Conservation (phyloP, 306 rosid species). For the Rosa multiflora region DNA sequence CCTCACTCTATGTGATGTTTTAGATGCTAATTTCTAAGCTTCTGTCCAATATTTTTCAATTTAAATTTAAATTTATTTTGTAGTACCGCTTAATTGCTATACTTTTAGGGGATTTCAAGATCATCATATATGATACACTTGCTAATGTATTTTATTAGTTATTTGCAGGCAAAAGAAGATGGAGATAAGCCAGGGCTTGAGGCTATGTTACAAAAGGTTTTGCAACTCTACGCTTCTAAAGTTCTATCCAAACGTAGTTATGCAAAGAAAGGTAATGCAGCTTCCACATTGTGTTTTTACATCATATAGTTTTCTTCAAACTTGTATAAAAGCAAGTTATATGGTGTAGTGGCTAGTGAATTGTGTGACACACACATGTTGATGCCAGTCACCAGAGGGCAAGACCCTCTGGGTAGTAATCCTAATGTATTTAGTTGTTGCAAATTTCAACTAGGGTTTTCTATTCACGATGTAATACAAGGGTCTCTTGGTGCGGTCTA, state of each 20-base stretch:
- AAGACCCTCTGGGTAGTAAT: not conserved
- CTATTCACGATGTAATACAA: not conserved
- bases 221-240: conserved; percentile 86
- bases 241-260: conserved; percentile 85
- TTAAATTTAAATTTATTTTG: conserved; percentile 11
- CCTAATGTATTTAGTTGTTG: not conserved
- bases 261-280: conserved; percentile 60
- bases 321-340: not conserved
- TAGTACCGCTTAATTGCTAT: conserved; percentile 10
- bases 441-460: not conserved
- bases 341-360: not conserved
- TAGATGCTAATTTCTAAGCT: conserved; percentile 3
- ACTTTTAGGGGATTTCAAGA: not conserved
- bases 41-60: conserved; percentile 5
- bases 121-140: conserved; percentile 6
- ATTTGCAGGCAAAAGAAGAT: conserved; percentile 83
- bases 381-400: not conserved
- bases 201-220: conserved; percentile 95
- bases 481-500: not conserved
- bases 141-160: conserved; percentile 29
- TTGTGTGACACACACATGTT: not conserved
- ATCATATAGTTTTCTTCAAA: not conserved
- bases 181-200: conserved; percentile 95
- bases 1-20: conserved; percentile 2
- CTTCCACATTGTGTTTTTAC: not conserved